Evolutionary conservation across 495 filamentous ascomycete species (phyloP).

Genomic region (Chaetomium tenue): DNA sequence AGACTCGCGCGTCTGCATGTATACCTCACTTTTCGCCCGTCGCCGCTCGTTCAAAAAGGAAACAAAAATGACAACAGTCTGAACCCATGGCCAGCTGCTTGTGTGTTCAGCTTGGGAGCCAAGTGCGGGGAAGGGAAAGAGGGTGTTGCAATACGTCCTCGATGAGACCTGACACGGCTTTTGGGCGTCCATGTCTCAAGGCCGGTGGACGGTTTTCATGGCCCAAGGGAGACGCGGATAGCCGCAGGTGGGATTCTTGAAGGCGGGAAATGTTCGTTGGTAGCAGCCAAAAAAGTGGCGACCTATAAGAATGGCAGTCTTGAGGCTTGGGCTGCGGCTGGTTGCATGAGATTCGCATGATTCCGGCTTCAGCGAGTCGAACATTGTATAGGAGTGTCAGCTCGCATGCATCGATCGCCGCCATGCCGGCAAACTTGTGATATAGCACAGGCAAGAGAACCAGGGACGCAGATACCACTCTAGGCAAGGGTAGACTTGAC

Average conservation of each 20-base stretch:
- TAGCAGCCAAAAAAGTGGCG: constrained; percentile 13
- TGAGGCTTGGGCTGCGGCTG: constrained; percentile 20
- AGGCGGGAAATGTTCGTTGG: constrained; percentile 20
- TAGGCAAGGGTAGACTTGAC: not conserved
- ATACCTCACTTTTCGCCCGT: not conserved
- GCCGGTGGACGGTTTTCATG: not conserved
- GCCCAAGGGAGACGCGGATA: constrained; percentile 11
- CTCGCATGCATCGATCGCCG: constrained; percentile 5
- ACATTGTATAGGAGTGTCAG: constrained; percentile 12
- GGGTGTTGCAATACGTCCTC: constrained; percentile 7
- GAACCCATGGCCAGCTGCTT: not conserved
- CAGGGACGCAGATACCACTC: constrained; percentile 16
- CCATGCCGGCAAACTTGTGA: not conserved
- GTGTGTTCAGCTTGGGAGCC: constrained; percentile 6
- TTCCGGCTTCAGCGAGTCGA: constrained; percentile 17
- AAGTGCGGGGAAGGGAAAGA: not conserved
- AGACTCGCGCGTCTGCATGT: constrained; percentile 19
- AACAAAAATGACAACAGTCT: constrained; percentile 5
- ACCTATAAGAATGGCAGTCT: constrained; percentile 19
- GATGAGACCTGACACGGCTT: constrained; percentile 18
- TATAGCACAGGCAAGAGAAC: constrained; percentile 24
- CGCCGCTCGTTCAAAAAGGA: not conserved
- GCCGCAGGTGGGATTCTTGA: constrained; percentile 19
- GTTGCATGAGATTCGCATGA: constrained; percentile 24
- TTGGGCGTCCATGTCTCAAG: constrained; percentile 4